These are phyloP conservation scores for Dictyostelium gargantuum DNA, from an alignment of 208 protist genomes.

Conservation along the genomic window DNA sequence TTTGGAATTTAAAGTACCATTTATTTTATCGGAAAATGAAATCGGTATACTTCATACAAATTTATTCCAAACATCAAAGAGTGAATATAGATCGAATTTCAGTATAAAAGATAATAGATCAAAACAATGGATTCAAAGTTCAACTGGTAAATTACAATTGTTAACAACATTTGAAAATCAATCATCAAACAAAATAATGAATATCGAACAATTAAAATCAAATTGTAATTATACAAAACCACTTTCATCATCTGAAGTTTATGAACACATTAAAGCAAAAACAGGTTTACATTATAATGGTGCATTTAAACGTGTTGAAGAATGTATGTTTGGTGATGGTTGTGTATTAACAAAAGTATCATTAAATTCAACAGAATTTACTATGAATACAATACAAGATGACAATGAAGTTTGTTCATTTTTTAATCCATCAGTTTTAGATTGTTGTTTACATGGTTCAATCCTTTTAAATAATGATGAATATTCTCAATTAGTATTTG, in stretches of 20 bases:
- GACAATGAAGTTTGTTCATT: background rate
- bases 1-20: constrained; percentile 31
- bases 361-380: background rate
- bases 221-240: background rate
- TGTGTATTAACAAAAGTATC: background rate
- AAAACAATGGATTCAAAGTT: background rate
- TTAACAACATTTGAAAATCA: background rate
- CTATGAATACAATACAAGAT: background rate
- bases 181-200: background rate
- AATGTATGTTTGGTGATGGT: background rate
- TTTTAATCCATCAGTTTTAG: background rate
- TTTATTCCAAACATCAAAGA: background rate
- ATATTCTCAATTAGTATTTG: background rate
- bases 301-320: background rate
- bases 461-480: background rate
- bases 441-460: background rate
- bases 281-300: background rate
- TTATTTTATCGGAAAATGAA: background rate
- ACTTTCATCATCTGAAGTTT: background rate
- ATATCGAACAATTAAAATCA: background rate
- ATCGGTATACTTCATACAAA: background rate
- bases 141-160: background rate
- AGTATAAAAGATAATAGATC: background rate
- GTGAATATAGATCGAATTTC: constrained; percentile 16
- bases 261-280: background rate